Conservation (phyloP, 129 eudicot species). For the Saussurea involucrata region DNA sequence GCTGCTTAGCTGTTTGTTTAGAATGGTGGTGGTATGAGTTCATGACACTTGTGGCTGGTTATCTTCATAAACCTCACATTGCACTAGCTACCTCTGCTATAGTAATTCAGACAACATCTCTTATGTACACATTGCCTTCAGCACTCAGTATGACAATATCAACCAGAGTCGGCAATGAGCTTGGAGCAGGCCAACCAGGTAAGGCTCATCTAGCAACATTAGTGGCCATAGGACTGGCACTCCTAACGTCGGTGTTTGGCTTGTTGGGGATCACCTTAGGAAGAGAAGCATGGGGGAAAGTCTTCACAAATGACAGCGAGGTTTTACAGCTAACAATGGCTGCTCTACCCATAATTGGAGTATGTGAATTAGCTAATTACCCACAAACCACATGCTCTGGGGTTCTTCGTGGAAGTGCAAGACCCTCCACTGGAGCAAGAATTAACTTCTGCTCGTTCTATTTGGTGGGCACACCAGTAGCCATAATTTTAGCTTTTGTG, state of each 20-base stretch:
- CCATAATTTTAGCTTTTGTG: conserved; percentile 63
- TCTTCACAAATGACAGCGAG: conserved; percentile 73
- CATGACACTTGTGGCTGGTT: conserved; percentile 86
- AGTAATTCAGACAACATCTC: conserved; percentile 94
- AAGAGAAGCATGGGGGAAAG: conserved; percentile 70
- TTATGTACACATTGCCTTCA: conserved; percentile 89
- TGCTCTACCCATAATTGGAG: conserved; percentile 77
- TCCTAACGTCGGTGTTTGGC: conserved; percentile 63
- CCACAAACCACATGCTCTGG: conserved; percentile 99
- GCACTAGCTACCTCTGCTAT: conserved; percentile 92
- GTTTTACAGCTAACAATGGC: conserved; percentile 70
- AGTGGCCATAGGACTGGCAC: conserved; percentile 65
- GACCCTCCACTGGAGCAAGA: conserved; percentile 70
- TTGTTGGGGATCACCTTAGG: conserved; percentile 74
- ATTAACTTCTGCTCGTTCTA: conserved; percentile 88
- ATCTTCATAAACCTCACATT: conserved; percentile 68
- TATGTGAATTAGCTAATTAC: conserved; percentile 91
- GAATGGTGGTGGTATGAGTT: conserved; percentile 99
- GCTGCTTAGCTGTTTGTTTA: conserved; percentile 77
- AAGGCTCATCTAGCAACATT: conserved; percentile 72
- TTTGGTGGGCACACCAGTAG: conserved; percentile 89
- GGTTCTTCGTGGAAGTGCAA: conserved; percentile 92
- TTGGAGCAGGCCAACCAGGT: conserved; percentile 82
- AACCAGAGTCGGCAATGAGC: conserved; percentile 87
- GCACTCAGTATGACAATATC: conserved; percentile 90